A percentile compares a stretch with the other conserved stretches of the same genome.
Conservation (phyloP, 805 yeast species). For the Candida ipomoeae region DNA sequence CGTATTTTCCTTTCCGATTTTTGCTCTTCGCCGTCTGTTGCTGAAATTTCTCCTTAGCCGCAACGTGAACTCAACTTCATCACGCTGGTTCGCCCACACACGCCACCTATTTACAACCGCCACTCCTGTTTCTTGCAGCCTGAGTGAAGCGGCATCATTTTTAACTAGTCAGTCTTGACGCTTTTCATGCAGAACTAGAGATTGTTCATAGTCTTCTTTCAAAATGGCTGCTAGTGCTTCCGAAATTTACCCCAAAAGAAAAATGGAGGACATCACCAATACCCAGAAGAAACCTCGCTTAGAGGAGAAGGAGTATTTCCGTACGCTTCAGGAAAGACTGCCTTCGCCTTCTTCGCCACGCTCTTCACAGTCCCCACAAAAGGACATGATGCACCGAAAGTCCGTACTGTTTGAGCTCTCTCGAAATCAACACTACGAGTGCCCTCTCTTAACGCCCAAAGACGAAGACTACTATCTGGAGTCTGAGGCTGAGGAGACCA, state of each 20-base stretch:
- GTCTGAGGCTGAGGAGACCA: slow-evolving; percentile 13
- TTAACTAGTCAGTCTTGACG: background rate
- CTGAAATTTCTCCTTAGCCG: background rate
- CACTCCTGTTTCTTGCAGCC: background rate
- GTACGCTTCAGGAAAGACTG: slow-evolving; percentile 22
- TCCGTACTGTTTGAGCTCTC: slow-evolving; percentile 27
- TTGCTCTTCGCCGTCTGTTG: background rate
- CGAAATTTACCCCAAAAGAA: slow-evolving; percentile 31
- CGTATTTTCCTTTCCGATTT: background rate
- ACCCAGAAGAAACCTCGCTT: slow-evolving; percentile 23
- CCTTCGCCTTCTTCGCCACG: slow-evolving; percentile 27
- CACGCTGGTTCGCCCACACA: background rate
- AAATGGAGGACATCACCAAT: slow-evolving; percentile 37
- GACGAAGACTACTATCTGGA: slow-evolving; percentile 37
- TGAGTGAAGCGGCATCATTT: background rate
- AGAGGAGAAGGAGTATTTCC: slow-evolving; percentile 13
- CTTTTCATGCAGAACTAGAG: slow-evolving; percentile 1
- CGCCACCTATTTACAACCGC: background rate
- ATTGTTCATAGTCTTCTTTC: background rate
- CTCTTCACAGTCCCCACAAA: slow-evolving; percentile 19
- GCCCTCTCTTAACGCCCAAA: slow-evolving; percentile 40
- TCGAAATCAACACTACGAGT: slow-evolving; percentile 25
- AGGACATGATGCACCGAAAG: slow-evolving; percentile 20
- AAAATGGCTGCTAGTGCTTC: slow-evolving; percentile 34
- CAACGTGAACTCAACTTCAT: background rate